Conservation (phyloP, 345 rosid genomes). For the Eucalyptus viminalis region DNA sequence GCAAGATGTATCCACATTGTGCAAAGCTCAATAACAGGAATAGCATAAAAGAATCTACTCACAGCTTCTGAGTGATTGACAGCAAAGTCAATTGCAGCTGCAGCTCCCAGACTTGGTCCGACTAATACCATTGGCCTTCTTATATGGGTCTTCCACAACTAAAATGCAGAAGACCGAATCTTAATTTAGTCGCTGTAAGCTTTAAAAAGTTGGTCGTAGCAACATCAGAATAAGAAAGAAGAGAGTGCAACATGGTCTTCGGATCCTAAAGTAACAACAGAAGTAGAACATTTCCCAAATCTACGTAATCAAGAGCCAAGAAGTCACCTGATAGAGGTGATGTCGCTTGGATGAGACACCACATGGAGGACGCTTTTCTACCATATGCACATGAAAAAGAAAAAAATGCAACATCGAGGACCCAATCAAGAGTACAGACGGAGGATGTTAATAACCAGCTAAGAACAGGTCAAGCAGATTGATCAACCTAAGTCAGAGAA, state of each 20-base stretch:
- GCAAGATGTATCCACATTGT: background rate
- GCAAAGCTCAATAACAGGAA: background rate
- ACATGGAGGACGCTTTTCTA: conserved; percentile 61
- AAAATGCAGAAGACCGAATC: background rate
- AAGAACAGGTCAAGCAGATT: background rate
- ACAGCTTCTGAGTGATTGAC: conserved; percentile 73
- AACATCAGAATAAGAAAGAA: background rate
- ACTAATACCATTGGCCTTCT: conserved; percentile 73
- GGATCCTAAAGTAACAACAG: background rate
- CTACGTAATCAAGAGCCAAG: background rate
- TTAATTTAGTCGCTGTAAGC: background rate
- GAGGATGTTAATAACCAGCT: background rate
- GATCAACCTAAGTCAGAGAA: conserved; percentile 67
- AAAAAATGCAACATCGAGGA: background rate
- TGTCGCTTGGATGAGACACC: conserved; percentile 57
- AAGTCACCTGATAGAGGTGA: conserved; percentile 56
- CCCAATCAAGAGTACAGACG: background rate
- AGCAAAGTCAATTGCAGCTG: conserved; percentile 72
- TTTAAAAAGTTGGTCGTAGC: background rate
- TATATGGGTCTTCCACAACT: conserved; percentile 81
- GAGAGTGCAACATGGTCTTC: background rate
- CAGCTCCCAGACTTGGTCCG: conserved; percentile 92
- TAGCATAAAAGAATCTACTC: conserved; percentile 3
- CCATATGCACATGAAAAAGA: background rate
- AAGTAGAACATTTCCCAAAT: background rate